Conservation (phyloP, 768 basidiomycete species). For the Pisolithus orientalis region DNA sequence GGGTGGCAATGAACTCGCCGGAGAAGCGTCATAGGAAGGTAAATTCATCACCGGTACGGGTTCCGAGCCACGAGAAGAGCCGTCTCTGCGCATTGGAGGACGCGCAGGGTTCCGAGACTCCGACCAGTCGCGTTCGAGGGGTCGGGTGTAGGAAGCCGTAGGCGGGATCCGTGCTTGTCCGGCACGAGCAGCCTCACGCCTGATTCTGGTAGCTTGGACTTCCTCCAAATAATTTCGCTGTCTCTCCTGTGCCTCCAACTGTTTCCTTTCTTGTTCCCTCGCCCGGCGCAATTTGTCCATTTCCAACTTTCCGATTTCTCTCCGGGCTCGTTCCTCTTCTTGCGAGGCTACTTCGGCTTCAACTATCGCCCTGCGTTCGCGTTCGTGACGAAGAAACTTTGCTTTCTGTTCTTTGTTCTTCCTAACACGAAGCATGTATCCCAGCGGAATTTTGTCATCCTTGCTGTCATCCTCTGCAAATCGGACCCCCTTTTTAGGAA, state of each 20-base stretch:
- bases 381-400: conserved; percentile 55
- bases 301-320: conserved; percentile 40
- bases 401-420: conserved; percentile 72
- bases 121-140: conserved; percentile 29
- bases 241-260: conserved; percentile 48
- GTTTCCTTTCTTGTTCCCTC: conserved; percentile 23
- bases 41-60: conserved; percentile 29
- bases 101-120: conserved; percentile 33
- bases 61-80: conserved; percentile 40
- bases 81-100: conserved; percentile 14
- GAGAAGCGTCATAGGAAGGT: conserved; percentile 39
- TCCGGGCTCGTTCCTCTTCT: conserved; percentile 40
- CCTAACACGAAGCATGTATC: conserved; percentile 63
- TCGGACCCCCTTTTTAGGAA: conserved; percentile 47
- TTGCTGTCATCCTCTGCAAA: conserved; percentile 58
- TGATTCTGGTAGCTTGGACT: conserved; percentile 50
- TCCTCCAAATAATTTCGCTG: conserved; percentile 50
- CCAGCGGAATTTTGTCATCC: conserved; percentile 64
- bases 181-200: conserved; percentile 53
- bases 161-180: conserved; percentile 29
- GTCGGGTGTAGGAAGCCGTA: conserved; percentile 13
- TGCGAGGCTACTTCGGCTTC: conserved; percentile 25
- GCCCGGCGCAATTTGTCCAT: conserved; percentile 49
- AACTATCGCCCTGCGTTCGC: conserved; percentile 44
- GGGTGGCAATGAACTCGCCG: conserved; percentile 41